These are phyloP conservation scores for Lippia alba DNA, from an alignment of 305 asterid genomes.

Conservation along the genomic window DNA sequence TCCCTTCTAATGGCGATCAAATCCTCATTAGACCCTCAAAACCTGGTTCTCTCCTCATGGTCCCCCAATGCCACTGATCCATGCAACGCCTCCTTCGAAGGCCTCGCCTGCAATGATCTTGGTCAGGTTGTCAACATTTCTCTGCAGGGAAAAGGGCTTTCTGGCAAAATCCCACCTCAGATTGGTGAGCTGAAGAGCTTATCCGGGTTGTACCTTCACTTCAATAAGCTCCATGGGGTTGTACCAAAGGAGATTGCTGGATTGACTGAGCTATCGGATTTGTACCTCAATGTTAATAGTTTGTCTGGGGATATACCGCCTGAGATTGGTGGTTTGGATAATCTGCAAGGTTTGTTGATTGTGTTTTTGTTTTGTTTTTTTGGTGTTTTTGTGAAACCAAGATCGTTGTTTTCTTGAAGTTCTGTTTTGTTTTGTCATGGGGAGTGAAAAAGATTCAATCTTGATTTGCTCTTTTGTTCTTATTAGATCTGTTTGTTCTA, in stretches of 20 bases:
- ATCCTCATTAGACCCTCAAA: conserved; percentile 76
- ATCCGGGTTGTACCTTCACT: conserved; percentile 90
- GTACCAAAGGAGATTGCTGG: conserved; percentile 80
- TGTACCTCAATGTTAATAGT: conserved; percentile 86
- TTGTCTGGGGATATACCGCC: conserved; percentile 83
- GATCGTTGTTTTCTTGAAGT: not conserved
- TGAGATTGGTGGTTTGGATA: conserved; percentile 67
- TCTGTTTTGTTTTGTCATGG: too few relatives aligned
- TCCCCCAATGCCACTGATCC: conserved; percentile 60
- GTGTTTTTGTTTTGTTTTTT: too few relatives aligned
- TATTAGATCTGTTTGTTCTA: conserved; percentile 27
- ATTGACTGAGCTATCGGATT: conserved; percentile 76
- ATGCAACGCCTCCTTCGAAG: conserved; percentile 70
- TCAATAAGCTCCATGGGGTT: conserved; percentile 81
- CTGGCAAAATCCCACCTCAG: conserved; percentile 84
- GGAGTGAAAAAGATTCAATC: conserved; percentile 18
- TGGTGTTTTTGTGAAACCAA: too few relatives aligned
- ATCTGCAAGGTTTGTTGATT: conserved; percentile 67
- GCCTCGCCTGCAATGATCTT: conserved; percentile 75
- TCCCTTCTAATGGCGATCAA: conserved; percentile 73
- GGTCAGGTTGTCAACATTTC: conserved; percentile 87
- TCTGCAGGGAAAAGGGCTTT: conserved; percentile 85
- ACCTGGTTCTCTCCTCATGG: conserved; percentile 76
- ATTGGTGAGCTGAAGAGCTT: conserved; percentile 73
- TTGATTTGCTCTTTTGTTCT: not conserved